A percentile compares a stretch with the other conserved stretches of the same genome.
Evolutionary conservation across 495 filamentous ascomycete genomes (phyloP).

Genomic region (Viridothelium virens): DNA sequence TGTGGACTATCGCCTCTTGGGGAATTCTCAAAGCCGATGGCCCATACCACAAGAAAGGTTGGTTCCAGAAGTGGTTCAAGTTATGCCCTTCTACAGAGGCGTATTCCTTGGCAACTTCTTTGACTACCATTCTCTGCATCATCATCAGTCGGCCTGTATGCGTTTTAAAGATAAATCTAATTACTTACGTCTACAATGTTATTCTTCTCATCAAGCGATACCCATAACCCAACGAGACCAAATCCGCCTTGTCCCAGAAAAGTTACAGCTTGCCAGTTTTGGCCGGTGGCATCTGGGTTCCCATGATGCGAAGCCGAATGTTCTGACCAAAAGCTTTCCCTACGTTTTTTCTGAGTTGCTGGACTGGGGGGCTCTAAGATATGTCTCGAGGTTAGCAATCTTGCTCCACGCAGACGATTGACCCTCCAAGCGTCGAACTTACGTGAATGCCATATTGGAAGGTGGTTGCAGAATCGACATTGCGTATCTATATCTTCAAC

Average conservation of each 20-base stretch:
- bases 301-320: not conserved
- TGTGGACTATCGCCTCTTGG: not conserved
- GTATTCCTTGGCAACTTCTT: not conserved
- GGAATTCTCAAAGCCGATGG: not conserved
- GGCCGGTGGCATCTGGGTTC: not conserved
- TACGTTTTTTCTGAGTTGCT: not conserved
- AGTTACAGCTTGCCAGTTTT: not conserved
- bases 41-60: not conserved
- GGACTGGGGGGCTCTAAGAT: not conserved
- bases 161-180: not conserved
- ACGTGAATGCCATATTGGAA: not conserved
- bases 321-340: not conserved
- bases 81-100: not conserved
- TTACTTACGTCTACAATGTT: slow-evolving; percentile 2
- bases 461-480: not conserved
- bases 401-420: not conserved
- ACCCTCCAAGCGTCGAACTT: not conserved
- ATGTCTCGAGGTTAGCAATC: not conserved
- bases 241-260: not conserved
- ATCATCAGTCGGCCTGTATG: not conserved
- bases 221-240: not conserved
- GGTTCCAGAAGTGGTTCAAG: not conserved
- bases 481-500: not conserved
- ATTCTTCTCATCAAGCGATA: not conserved
- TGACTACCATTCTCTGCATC: slow-evolving; percentile 1